Evolutionary conservation across 495 filamentous ascomycete genomes (phyloP).

Genomic region (Hypoxylon subgilvum): DNA sequence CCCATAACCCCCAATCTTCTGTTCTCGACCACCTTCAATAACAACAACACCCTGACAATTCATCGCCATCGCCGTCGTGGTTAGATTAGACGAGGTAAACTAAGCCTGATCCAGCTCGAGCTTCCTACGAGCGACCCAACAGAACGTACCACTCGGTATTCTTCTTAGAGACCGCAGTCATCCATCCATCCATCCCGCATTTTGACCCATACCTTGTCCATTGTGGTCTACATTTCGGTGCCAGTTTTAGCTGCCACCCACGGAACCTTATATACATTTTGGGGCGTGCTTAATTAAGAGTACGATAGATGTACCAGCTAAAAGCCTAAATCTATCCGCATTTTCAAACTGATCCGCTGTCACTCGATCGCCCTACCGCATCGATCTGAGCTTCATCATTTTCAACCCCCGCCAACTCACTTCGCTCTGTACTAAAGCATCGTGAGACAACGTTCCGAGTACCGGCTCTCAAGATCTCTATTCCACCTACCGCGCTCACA

Average conservation of each 20-base stretch:
- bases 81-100: conserved; percentile 1
- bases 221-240: conserved; percentile 12
- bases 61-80: neutral
- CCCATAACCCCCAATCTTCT: conserved; percentile 28
- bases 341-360: conserved; percentile 1
- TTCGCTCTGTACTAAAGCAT: conserved; percentile 6
- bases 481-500: conserved; percentile 9
- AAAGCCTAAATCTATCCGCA: neutral
- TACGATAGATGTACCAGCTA: conserved; percentile 13
- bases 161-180: conserved; percentile 10
- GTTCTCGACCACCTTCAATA: conserved; percentile 1
- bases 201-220: no score
- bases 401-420: neutral
- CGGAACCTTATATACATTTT: conserved; percentile 20
- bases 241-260: conserved; percentile 25
- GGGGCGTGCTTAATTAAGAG: conserved; percentile 21
- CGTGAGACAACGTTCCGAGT: no score
- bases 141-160: no score
- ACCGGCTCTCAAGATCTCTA: no score
- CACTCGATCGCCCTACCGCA: conserved; percentile 4
- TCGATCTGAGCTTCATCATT: conserved; percentile 21
- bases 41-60: conserved; percentile 1
- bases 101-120: conserved; percentile 13
- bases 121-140: conserved; percentile 6
- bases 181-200: conserved; percentile 14